These are phyloP conservation scores for Steccherinum ochraceum DNA, from an alignment of 768 basidiomycete genomes.

Conservation along the genomic window DNA sequence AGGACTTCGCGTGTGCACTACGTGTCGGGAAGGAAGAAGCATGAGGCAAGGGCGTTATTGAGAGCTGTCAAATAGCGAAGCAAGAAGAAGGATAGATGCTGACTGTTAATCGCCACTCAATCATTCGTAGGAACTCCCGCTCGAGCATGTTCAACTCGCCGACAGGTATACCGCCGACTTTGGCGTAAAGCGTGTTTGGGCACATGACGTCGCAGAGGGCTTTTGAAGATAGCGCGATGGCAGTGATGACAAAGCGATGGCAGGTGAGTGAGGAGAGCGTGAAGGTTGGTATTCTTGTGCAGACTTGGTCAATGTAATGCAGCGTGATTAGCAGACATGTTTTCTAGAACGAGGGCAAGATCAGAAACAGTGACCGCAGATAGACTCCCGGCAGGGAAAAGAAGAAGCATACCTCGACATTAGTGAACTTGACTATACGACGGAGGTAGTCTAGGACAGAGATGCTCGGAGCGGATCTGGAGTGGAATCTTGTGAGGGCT, in stretches of 20 bases:
- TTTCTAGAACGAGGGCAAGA: slow-evolving; percentile 38
- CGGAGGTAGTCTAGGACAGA: slow-evolving; percentile 87
- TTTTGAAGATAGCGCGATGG: slow-evolving; percentile 89
- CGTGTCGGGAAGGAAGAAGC: slow-evolving; percentile 23
- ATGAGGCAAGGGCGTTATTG: background rate
- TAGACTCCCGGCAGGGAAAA: too few relatives aligned
- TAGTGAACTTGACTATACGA: slow-evolving; percentile 92
- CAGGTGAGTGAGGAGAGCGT: slow-evolving; percentile 94
- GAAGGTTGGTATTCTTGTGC: slow-evolving; percentile 79
- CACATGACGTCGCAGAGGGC: slow-evolving; percentile 95
- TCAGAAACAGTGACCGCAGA: too few relatives aligned
- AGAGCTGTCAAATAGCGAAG: background rate
- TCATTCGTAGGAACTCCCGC: slow-evolving; percentile 84
- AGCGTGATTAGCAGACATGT: slow-evolving; percentile 76
- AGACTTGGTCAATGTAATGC: slow-evolving; percentile 92
- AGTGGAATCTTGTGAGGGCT: slow-evolving; percentile 94
- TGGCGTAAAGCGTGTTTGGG: slow-evolving; percentile 91
- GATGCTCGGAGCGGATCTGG: slow-evolving; percentile 84
- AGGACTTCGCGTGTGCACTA: slow-evolving; percentile 57
- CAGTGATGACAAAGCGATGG: slow-evolving; percentile 95
- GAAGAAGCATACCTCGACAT: slow-evolving; percentile 70
- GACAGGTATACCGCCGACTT: slow-evolving; percentile 91
- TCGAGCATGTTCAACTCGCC: slow-evolving; percentile 92
- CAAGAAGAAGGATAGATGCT: slow-evolving; percentile 27
- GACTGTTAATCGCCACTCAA: slow-evolving; percentile 94